Evolutionary conservation across 495 filamentous ascomycete genomes (phyloP).

Genomic region (Massariosphaeria phaeospora): DNA sequence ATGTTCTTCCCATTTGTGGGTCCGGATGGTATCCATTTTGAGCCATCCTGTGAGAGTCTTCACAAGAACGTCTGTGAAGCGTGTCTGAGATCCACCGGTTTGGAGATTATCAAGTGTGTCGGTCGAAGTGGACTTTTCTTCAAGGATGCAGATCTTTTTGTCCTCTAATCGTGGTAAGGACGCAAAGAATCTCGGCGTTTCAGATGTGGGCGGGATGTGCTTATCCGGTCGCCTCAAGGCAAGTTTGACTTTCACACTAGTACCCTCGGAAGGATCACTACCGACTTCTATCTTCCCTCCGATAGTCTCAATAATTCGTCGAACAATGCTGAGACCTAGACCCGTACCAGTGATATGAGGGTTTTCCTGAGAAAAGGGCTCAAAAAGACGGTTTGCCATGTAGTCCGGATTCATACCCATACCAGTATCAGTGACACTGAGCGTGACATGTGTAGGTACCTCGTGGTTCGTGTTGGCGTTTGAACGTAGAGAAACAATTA

Average conservation of each 20-base stretch:
- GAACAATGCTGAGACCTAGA: slow-evolving; percentile 38
- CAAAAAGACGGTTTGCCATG: slow-evolving; percentile 30
- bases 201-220: background rate
- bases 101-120: background rate
- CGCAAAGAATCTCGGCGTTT: background rate
- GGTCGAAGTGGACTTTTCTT: background rate
- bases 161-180: slow-evolving; percentile 4
- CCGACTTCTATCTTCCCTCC: slow-evolving; percentile 33
- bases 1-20: slow-evolving; percentile 5
- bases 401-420: slow-evolving; percentile 36
- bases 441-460: background rate
- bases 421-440: slow-evolving; percentile 36
- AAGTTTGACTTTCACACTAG: slow-evolving; percentile 28
- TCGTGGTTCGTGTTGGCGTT: background rate
- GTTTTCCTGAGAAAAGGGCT: slow-evolving; percentile 38
- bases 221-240: slow-evolving; percentile 1
- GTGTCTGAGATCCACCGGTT: background rate
- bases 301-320: slow-evolving; percentile 31
- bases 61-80: slow-evolving; percentile 1
- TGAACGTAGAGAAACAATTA: slow-evolving; percentile 29
- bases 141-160: slow-evolving; percentile 13
- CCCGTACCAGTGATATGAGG: slow-evolving; percentile 35
- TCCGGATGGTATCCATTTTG: slow-evolving; percentile 13
- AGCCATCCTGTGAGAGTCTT: slow-evolving; percentile 6
- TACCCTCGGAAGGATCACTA: slow-evolving; percentile 26